phyloP scores from a whole-genome alignment of 805 yeast genomes.

The Yarrowia divulgata region DNA sequence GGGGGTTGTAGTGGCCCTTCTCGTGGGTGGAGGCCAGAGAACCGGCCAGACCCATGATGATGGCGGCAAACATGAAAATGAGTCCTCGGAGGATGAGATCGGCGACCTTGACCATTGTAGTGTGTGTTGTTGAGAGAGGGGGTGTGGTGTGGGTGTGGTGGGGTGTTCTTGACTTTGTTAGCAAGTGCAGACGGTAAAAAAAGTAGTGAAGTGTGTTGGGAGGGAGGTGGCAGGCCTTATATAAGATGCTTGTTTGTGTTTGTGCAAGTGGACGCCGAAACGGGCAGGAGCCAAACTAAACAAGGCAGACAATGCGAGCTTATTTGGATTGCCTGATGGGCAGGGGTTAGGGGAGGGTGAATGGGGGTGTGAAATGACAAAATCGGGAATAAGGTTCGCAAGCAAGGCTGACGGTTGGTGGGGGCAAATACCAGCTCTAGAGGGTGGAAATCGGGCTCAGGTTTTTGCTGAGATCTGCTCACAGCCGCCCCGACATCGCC shows the following conservation, averaged over 20 bases:
- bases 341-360: constrained; percentile 21
- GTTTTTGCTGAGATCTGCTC: no score
- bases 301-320: constrained; percentile 38
- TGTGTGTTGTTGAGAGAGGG: neutral
- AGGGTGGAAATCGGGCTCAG: no score
- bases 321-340: constrained; percentile 38
- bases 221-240: constrained; percentile 9
- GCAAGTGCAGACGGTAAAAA: constrained; percentile 55
- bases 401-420: constrained; percentile 13
- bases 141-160: neutral
- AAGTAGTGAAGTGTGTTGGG: constrained; percentile 17
- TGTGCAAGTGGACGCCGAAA: constrained; percentile 36
- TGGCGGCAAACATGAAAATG: constrained; percentile 77
- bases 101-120: constrained; percentile 49
- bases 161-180: constrained; percentile 26
- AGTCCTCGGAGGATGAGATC: constrained; percentile 77
- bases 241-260: constrained; percentile 35
- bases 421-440: no score
- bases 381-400: constrained; percentile 28
- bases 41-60: constrained; percentile 86
- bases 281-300: constrained; percentile 38
- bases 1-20: constrained; percentile 63
- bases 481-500: no score
- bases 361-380: constrained; percentile 23
- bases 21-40: constrained; percentile 67